phyloP scores from a whole-genome alignment of 768 basidiomycete genomes.

The Serendipita sp. region DNA sequence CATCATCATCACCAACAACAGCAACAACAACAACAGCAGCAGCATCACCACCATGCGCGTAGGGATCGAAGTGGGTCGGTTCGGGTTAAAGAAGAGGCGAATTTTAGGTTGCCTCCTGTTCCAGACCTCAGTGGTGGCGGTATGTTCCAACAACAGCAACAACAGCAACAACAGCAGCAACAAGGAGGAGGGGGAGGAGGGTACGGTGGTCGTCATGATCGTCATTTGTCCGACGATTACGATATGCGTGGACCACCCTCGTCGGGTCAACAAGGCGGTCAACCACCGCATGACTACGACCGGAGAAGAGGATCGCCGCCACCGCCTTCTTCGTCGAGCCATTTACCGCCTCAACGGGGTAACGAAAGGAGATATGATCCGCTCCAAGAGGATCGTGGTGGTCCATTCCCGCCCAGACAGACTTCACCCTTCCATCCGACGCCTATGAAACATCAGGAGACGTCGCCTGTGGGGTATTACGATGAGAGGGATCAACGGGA shows the following conservation, averaged over 20 bases:
- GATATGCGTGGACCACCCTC: background rate
- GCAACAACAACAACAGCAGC: too few species aligned
- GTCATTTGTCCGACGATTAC: background rate
- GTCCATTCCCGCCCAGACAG: background rate
- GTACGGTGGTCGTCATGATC: background rate
- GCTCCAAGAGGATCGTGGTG: background rate
- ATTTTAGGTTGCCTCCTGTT: background rate
- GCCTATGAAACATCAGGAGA: background rate
- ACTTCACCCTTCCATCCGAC: background rate
- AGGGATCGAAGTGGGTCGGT: background rate
- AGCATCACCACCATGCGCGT: background rate
- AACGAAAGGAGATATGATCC: background rate
- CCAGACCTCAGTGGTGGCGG: background rate
- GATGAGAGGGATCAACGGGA: background rate
- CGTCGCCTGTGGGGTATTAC: background rate
- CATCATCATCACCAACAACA: background rate
- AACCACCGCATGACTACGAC: background rate
- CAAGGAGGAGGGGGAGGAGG: background rate
- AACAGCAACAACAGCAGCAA: background rate
- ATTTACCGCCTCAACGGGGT: background rate
- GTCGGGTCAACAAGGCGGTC: background rate
- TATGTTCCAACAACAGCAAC: background rate
- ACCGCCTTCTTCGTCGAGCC: background rate
- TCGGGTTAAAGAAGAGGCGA: background rate
- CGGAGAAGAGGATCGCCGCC: background rate